These are phyloP conservation scores for Aspergillus hortae DNA, from an alignment of 2,329 filamentous ascomycete genomes.

Conservation along the genomic window DNA sequence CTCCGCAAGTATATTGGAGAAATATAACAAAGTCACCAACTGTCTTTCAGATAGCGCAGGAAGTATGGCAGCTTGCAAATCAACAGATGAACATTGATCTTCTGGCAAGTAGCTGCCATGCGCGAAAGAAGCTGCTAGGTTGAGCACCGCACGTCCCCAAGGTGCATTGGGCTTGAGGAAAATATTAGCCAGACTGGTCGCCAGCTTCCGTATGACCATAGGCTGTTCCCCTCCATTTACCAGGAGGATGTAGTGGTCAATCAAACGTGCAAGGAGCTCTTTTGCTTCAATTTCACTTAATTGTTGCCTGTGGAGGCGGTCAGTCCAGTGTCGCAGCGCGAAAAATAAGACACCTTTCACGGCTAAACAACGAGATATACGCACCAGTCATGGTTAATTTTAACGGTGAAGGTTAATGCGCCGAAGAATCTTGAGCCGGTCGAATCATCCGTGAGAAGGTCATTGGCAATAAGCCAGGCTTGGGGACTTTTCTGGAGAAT, in stretches of 20 bases:
- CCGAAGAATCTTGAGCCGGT: constrained; percentile 86
- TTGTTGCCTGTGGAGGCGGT: constrained; percentile 27
- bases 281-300: constrained; percentile 31
- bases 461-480: constrained; percentile 83
- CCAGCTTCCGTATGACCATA: constrained; percentile 46
- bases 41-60: constrained; percentile 36
- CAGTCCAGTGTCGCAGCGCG: not conserved
- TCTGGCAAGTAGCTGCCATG: constrained; percentile 36
- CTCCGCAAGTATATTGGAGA: constrained; percentile 40
- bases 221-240: constrained; percentile 35
- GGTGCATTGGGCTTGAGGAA: constrained; percentile 39
- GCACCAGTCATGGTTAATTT: constrained; percentile 86
- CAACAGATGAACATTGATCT: constrained; percentile 26
- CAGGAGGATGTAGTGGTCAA: constrained; percentile 41
- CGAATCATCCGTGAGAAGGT: constrained; percentile 64
- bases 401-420: constrained; percentile 87
- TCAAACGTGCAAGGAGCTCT: constrained; percentile 39
- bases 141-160: constrained; percentile 36
- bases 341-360: not conserved
- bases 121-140: constrained; percentile 37
- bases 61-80: constrained; percentile 29
- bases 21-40: constrained; percentile 34
- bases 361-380: constrained; percentile 16
- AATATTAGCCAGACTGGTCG: constrained; percentile 42
- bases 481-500: constrained; percentile 72